Conservation (phyloP, 371 early-diverging fungal genomes). For the Rhizopus sp. region DNA sequence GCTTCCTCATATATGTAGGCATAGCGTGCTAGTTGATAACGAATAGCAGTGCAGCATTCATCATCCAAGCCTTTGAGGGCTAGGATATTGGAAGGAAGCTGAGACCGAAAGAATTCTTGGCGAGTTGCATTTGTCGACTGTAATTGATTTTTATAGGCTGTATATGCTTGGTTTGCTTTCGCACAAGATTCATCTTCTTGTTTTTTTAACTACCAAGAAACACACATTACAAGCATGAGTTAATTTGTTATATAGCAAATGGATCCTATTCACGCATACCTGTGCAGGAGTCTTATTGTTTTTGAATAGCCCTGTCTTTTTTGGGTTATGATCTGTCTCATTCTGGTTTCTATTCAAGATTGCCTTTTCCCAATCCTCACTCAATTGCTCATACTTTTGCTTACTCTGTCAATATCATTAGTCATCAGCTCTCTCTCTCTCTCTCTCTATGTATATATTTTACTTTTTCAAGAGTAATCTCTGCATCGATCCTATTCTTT, state of each 20-base stretch:
- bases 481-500: constrained; percentile 66
- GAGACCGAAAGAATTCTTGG: constrained; percentile 58
- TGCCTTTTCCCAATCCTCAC: constrained; percentile 79
- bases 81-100: constrained; percentile 53
- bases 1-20: constrained; percentile 44
- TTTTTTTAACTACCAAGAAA: constrained; percentile 49
- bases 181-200: constrained; percentile 70
- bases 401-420: constrained; percentile 46
- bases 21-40: constrained; percentile 64
- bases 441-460: no score
- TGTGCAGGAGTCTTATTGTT: constrained; percentile 55
- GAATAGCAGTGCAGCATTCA: constrained; percentile 66
- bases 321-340: constrained; percentile 43
- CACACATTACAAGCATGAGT: neutral
- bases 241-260: neutral
- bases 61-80: constrained; percentile 70
- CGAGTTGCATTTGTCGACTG: constrained; percentile 60
- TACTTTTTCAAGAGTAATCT: constrained; percentile 73
- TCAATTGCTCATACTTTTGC: constrained; percentile 64
- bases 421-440: neutral
- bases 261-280: constrained; percentile 26
- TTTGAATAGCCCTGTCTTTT: constrained; percentile 54
- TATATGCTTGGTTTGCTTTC: constrained; percentile 66
- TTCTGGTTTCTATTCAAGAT: constrained; percentile 57
- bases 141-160: constrained; percentile 69